Conservation (phyloP, 1,284 basidiomycete genomes). For the Pisolithus thermaeus region DNA sequence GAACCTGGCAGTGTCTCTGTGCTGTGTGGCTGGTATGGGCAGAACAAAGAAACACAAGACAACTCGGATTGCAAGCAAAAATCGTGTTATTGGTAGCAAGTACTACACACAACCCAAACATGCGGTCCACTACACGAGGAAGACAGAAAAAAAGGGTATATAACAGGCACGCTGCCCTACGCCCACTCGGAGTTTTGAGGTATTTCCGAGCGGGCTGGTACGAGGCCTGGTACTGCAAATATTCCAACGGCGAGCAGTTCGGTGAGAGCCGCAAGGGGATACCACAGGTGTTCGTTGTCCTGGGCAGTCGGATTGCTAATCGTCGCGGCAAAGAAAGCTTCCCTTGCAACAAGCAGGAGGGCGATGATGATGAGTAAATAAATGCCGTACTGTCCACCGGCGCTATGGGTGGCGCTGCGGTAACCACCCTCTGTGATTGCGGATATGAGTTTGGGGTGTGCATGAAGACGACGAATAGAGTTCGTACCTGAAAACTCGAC, state of each 20-base stretch:
- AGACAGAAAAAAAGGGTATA: background rate
- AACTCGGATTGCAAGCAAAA: too few relatives aligned
- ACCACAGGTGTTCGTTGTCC: slow-evolving; percentile 44
- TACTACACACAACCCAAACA: too few relatives aligned
- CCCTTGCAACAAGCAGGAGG: slow-evolving; percentile 35
- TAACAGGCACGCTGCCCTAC: background rate
- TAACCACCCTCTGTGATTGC: slow-evolving; percentile 8
- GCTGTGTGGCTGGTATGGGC: too few relatives aligned
- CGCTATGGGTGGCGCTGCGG: slow-evolving; percentile 13
- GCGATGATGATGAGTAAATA: slow-evolving; percentile 33
- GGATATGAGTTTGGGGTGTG: background rate
- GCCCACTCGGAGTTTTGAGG: background rate
- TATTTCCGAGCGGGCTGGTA: slow-evolving; percentile 26
- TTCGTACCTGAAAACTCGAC: slow-evolving; percentile 17
- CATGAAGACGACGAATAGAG: background rate
- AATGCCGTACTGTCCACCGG: slow-evolving; percentile 30
- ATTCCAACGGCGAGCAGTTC: slow-evolving; percentile 39
- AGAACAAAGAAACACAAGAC: too few relatives aligned
- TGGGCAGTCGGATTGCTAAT: slow-evolving; percentile 19
- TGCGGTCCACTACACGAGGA: background rate
- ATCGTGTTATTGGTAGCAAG: too few relatives aligned
- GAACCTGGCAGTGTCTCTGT: too few relatives aligned
- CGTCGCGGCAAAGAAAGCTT: slow-evolving; percentile 37
- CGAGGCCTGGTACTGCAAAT: slow-evolving; percentile 37
- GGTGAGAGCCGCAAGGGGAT: slow-evolving; percentile 38